phyloP scores from a whole-genome alignment of 2,329 filamentous ascomycete genomes.

The Epichloe baconii region DNA sequence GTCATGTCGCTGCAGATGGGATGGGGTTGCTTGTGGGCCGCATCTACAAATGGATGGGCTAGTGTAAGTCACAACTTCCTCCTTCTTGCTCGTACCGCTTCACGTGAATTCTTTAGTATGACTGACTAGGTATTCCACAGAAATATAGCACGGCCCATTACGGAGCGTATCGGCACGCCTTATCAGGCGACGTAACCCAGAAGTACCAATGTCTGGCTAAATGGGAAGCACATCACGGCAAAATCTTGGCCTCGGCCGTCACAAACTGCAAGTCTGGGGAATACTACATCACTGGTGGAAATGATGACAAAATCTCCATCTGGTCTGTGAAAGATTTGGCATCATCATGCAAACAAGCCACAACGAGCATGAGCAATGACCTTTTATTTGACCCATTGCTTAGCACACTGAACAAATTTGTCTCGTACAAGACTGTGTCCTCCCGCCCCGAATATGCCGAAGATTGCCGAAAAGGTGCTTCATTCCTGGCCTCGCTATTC shows the following conservation, averaged over 20 bases:
- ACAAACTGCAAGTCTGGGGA: slow-evolving; percentile 56
- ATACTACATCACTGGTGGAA: slow-evolving; percentile 91
- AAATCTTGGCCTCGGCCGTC: slow-evolving; percentile 73
- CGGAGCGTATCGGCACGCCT: slow-evolving; percentile 37
- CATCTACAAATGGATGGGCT: slow-evolving; percentile 75
- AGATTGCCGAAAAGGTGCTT: slow-evolving; percentile 85
- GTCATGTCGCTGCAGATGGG: slow-evolving; percentile 79
- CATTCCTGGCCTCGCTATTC: slow-evolving; percentile 79
- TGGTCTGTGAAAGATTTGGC: slow-evolving; percentile 56
- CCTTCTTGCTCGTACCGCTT: neutral
- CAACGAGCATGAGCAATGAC: slow-evolving; percentile 29
- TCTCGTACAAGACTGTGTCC: slow-evolving; percentile 85
- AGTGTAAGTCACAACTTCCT: slow-evolving; percentile 44
- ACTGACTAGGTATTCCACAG: slow-evolving; percentile 21
- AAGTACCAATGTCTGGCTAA: slow-evolving; percentile 69
- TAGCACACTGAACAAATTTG: slow-evolving; percentile 69
- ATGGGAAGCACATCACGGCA: slow-evolving; percentile 75
- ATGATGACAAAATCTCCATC: slow-evolving; percentile 77
- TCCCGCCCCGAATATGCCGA: slow-evolving; percentile 75
- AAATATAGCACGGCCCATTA: slow-evolving; percentile 57
- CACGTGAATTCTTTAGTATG: neutral
- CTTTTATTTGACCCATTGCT: slow-evolving; percentile 51
- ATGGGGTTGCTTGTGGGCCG: slow-evolving; percentile 75
- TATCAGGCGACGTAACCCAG: slow-evolving; percentile 48
- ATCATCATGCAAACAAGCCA: slow-evolving; percentile 17